Evolutionary conservation across 768 basidiomycete genomes (phyloP).

Genomic region (Mycena galopus): DNA sequence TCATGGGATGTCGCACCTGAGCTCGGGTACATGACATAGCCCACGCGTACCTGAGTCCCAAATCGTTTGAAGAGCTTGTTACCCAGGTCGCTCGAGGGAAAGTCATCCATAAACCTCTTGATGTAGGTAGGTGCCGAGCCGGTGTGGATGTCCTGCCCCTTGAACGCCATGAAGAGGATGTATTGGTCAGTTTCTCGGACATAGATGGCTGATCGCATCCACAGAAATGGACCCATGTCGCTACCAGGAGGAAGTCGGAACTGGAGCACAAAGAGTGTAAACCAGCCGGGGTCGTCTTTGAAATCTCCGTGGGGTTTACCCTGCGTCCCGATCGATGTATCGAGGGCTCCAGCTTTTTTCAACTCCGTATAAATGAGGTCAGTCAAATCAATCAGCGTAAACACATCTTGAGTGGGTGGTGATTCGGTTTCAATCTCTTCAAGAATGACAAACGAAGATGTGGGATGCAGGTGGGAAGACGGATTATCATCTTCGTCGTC

Average conservation of each 20-base stretch:
- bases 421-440: too few species aligned
- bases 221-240: constrained; percentile 2
- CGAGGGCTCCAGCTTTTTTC: background rate
- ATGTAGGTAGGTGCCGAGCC: background rate
- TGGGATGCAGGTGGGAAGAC: too few species aligned
- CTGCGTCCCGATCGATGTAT: background rate
- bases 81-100: background rate
- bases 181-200: background rate
- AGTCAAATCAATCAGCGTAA: too few species aligned
- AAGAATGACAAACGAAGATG: too few species aligned
- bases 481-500: too few species aligned
- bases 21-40: constrained; percentile 10
- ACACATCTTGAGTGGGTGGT: too few species aligned
- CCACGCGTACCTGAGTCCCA: background rate
- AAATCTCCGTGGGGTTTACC: background rate
- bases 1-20: background rate
- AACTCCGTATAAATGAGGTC: too few species aligned
- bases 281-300: background rate
- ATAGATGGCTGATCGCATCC: background rate
- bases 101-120: background rate
- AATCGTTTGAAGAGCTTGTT: background rate
- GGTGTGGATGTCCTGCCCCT: constrained; percentile 2
- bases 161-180: background rate
- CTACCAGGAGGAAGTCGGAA: background rate
- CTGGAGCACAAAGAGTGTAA: background rate